Base-by-base conservation (phyloP, 305 asterid genomes). In the Rubia peregrina region DNA sequence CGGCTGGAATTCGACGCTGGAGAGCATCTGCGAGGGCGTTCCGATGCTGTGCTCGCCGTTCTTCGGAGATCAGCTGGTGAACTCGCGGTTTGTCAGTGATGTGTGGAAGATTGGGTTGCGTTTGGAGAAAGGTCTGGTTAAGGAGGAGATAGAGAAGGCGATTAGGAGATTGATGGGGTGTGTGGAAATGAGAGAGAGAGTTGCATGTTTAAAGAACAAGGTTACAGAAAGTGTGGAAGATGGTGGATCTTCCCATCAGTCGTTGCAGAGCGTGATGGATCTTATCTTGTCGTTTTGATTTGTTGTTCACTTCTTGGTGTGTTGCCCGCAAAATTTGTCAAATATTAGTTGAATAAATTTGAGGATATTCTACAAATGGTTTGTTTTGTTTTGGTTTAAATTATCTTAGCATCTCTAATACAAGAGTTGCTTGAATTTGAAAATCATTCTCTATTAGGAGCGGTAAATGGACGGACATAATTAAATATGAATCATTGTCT, bases 1-100 rank as follows among this genome's bases (percentile, higher is more conserved):
- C 10, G 88, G 90, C 13, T 87, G 94, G 94, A 88, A 88, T 49
- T 85, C 94, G 1, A 86, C 83, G 8, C 10, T 83, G 14, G 94
- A 88, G 81, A 80, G 88, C 43, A 71, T 85, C 5, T 81, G 85
- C 16, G 84, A 83, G 46, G 92, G 92, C 1, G 80, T 82, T 55
- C 90, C 87, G 2, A 85, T 85, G 86, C 80, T 87, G 8, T 83
- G 88, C 61, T 77, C 82, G 3, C 83, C 85, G 7, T 83, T 78
- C 65, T 79, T 71, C 10, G 85, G 83, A 0, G 85, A 86, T 74
- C 92, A 85, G 76, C 77, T 55, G 81, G 84, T 83, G 69, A 84
- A 80, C 61, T 73, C 86, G 7, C 67, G 89, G 57, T 86, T 79
- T 38, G 83, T 78, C 33, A 81, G 19, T 12, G 83, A 84, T 61